Evolutionary conservation across 306 rosid species (phyloP).

Genomic region (Prunus armeniaca): DNA sequence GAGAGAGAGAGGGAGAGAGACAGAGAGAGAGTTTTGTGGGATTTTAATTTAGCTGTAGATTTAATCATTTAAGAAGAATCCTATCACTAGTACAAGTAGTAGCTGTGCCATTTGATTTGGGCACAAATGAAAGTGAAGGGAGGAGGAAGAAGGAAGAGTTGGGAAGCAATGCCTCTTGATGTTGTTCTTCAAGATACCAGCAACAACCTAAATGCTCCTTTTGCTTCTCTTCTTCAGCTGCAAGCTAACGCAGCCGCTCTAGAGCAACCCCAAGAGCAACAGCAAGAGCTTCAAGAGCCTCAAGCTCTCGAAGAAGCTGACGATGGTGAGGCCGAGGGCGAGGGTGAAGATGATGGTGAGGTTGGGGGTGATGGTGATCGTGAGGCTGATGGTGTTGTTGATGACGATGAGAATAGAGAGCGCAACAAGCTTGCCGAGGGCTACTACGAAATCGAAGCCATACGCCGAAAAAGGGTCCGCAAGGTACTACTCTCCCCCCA

Average conservation of each 20-base stretch:
- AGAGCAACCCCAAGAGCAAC: neutral
- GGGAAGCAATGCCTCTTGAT: constrained; percentile 36
- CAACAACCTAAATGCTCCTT: neutral
- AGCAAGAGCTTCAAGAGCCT: constrained; percentile 20
- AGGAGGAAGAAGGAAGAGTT: constrained; percentile 43
- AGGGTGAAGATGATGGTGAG: constrained; percentile 24
- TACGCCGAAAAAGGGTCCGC: constrained; percentile 76
- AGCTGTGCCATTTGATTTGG: neutral
- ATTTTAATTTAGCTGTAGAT: too few species aligned
- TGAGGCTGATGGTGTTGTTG: constrained; percentile 31
- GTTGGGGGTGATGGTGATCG: constrained; percentile 30
- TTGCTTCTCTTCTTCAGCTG: neutral
- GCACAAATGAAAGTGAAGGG: constrained; percentile 39
- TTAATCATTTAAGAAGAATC: too few species aligned
- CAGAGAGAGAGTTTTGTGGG: neutral
- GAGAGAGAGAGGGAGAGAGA: neutral
- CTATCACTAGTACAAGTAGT: neutral
- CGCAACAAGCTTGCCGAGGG: constrained; percentile 65
- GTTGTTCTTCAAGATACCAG: neutral
- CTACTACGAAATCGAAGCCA: constrained; percentile 74
- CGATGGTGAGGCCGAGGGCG: constrained; percentile 21
- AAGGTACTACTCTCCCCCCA: constrained; percentile 44
- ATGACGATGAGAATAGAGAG: constrained; percentile 15
- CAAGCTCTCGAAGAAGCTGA: constrained; percentile 1
- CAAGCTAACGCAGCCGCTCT: neutral